Conservation (phyloP, 106 monocot species). For the Narthecium ossifragum region DNA sequence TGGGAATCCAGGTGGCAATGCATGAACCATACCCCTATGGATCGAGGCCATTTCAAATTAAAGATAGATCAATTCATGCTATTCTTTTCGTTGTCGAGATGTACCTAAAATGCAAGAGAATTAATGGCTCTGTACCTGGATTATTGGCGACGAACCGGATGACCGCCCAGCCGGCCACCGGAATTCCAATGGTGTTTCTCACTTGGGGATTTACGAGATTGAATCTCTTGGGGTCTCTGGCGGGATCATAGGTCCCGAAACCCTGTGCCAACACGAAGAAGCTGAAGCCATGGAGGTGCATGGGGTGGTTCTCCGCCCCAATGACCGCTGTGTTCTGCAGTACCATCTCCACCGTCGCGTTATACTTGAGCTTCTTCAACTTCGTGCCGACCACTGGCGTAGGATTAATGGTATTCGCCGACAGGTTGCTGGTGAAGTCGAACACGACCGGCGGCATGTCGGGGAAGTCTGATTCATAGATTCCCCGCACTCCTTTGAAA, state of each 20-base stretch:
- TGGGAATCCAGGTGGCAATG: constrained; percentile 68
- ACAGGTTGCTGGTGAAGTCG: constrained; percentile 37
- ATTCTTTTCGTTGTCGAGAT: neutral
- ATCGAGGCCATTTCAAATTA: neutral
- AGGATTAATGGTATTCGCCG: constrained; percentile 2
- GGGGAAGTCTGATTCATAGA: constrained; percentile 61
- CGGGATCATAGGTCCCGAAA: constrained; percentile 49
- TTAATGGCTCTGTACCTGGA: constrained; percentile 36
- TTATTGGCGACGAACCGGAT: constrained; percentile 68
- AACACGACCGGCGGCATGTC: constrained; percentile 36
- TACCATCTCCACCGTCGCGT: constrained; percentile 54
- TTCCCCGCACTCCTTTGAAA: constrained; percentile 13
- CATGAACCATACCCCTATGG: constrained; percentile 50
- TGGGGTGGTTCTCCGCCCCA: constrained; percentile 48
- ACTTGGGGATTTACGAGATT: constrained; percentile 56
- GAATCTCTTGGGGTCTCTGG: constrained; percentile 19
- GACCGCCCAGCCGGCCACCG: constrained; percentile 70
- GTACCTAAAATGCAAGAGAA: neutral
- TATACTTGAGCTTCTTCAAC: constrained; percentile 51
- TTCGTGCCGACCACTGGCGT: constrained; percentile 36
- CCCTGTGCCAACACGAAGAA: constrained; percentile 70
- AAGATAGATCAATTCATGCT: neutral
- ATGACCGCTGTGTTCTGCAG: constrained; percentile 69
- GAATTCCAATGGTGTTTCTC: constrained; percentile 69
- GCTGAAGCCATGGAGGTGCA: constrained; percentile 67